Conservation (phyloP, 306 rosid genomes). For the Corylus americana region DNA sequence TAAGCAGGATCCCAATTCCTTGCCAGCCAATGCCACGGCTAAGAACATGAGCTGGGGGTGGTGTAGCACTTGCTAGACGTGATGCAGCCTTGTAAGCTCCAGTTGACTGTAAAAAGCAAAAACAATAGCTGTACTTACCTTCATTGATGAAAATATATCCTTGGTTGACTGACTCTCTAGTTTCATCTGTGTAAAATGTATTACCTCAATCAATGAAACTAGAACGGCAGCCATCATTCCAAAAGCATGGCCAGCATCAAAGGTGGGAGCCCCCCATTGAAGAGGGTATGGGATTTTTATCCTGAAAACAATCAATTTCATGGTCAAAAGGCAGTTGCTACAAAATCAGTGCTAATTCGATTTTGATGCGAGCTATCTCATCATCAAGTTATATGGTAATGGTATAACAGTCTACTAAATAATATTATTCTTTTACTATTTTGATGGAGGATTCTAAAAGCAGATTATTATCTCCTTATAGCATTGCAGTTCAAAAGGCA, state of each 20-base stretch:
- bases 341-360: too few species aligned
- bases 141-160: constrained; percentile 1
- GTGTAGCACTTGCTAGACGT: constrained; percentile 94
- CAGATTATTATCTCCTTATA: too few species aligned
- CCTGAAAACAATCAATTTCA: constrained; percentile 51
- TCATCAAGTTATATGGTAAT: too few species aligned
- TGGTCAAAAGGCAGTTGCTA: constrained; percentile 16
- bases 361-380: too few species aligned
- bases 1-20: constrained; percentile 88
- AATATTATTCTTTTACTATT: too few species aligned
- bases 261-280: constrained; percentile 99
- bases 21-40: constrained; percentile 99
- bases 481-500: background rate
- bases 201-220: constrained; percentile 95
- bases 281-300: constrained; percentile 93
- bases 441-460: too few species aligned
- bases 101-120: constrained; percentile 65
- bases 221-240: constrained; percentile 98
- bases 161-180: background rate
- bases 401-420: too few species aligned
- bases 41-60: constrained; percentile 97
- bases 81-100: constrained; percentile 98
- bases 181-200: background rate
- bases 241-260: constrained; percentile 87
- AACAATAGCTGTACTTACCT: background rate